phyloP scores from a whole-genome alignment of 2,329 filamentous ascomycete genomes.

The Pyrenophora seminiperda region DNA sequence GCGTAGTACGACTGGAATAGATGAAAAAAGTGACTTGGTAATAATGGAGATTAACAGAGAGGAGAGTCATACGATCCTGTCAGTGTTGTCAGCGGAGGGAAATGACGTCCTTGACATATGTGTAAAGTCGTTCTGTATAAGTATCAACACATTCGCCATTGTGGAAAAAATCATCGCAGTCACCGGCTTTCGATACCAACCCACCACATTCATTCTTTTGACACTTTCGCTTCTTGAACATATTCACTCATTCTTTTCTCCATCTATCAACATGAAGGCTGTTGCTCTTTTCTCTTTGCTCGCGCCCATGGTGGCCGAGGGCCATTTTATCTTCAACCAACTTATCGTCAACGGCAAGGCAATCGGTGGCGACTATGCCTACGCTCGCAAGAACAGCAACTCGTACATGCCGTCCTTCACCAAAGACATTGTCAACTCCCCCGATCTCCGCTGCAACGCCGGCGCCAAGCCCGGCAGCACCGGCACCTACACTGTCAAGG shows the following conservation, averaged over 20 bases:
- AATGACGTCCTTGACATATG: constrained; percentile 5
- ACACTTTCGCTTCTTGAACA: constrained; percentile 16
- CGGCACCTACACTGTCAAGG: constrained; percentile 44
- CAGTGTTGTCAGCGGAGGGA: neutral
- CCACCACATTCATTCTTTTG: constrained; percentile 9
- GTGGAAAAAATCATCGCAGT: constrained; percentile 7
- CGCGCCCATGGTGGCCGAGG: constrained; percentile 31
- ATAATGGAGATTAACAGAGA: constrained; percentile 1
- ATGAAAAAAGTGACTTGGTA: constrained; percentile 11
- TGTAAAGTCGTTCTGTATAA: constrained; percentile 2
- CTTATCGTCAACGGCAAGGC: constrained; percentile 41
- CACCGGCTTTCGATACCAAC: constrained; percentile 12
- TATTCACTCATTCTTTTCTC: constrained; percentile 10
- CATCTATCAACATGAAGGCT: constrained; percentile 36
- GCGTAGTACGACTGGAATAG: constrained; percentile 4
- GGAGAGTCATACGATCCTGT: neutral
- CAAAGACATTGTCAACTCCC: constrained; percentile 39
- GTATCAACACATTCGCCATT: constrained; percentile 1
- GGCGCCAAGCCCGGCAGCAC: constrained; percentile 42
- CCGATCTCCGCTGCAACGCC: constrained; percentile 46
- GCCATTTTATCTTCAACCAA: constrained; percentile 47
- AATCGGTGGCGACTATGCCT: constrained; percentile 43
- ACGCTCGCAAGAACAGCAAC: constrained; percentile 46
- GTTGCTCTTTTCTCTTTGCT: constrained; percentile 33
- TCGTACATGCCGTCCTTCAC: constrained; percentile 41